phyloP scores from a whole-genome alignment of 148 eudicot species.

The Bassia scoparia region DNA sequence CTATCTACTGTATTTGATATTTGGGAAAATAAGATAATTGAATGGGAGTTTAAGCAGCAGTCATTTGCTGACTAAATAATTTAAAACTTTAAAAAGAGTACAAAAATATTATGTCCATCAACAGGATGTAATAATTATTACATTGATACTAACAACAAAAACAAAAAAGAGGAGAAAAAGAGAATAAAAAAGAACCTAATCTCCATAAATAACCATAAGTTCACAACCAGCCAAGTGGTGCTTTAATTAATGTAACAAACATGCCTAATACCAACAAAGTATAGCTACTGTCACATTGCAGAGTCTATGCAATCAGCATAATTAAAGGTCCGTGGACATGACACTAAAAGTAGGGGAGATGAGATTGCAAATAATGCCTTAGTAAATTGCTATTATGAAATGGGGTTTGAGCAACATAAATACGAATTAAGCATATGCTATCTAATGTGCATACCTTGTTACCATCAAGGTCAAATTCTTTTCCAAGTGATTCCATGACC shows the following conservation, averaged over 20 bases:
- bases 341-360: background rate
- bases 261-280: background rate
- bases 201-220: no score
- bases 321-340: slow-evolving; percentile 1
- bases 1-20: no score
- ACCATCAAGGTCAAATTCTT: slow-evolving; percentile 96
- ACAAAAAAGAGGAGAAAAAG: no score
- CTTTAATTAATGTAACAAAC: background rate
- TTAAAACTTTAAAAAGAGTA: background rate
- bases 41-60: no score
- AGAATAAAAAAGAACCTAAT: no score
- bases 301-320: background rate
- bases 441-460: slow-evolving; percentile 54
- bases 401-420: background rate
- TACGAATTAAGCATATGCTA: background rate
- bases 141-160: no score
- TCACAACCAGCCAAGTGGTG: no score
- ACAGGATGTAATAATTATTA: background rate
- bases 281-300: background rate
- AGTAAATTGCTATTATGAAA: background rate
- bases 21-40: no score
- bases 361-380: background rate
- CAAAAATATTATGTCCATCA: background rate
- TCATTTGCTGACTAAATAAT: no score
- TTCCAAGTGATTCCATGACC: slow-evolving; percentile 99